phyloP scores from a whole-genome alignment of 805 yeast genomes.

The Saccharomycopsis fermentans region DNA sequence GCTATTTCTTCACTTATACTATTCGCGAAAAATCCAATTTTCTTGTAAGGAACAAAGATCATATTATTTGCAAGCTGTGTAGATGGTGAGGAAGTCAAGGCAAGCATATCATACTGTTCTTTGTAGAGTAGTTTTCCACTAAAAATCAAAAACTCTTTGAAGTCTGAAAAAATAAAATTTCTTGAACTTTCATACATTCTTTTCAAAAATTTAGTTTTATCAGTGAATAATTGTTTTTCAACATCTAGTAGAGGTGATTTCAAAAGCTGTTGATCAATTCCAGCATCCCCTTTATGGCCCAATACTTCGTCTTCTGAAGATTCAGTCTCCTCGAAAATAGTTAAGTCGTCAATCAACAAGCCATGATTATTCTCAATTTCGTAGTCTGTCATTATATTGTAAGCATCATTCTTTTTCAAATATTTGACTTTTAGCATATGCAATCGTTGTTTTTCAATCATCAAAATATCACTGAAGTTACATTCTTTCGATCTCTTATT shows the following conservation, averaged over 20 bases:
- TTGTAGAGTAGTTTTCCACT: conserved; percentile 13
- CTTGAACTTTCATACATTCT: conserved; percentile 8
- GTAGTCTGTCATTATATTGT: conserved; percentile 8
- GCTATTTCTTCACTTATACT: not conserved
- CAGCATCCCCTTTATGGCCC: not conserved
- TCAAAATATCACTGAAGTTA: conserved; percentile 5
- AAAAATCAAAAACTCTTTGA: conserved; percentile 9
- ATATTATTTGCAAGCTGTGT: conserved; percentile 13
- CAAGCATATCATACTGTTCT: conserved; percentile 15
- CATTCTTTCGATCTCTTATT: not conserved
- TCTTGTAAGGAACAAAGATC: conserved; percentile 17
- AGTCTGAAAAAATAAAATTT: conserved; percentile 12
- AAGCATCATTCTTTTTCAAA: conserved; percentile 13
- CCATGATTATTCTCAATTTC: conserved; percentile 13
- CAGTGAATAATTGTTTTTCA: conserved; percentile 10
- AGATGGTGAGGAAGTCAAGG: conserved; percentile 9
- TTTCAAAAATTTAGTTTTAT: conserved; percentile 12
- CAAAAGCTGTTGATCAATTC: not conserved
- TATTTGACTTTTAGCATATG: not conserved
- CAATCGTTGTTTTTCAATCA: conserved; percentile 6
- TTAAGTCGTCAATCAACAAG: conserved; percentile 13
- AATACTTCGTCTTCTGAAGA: not conserved
- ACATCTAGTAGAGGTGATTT: conserved; percentile 13
- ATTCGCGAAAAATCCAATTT: conserved; percentile 3
- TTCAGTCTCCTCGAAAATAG: conserved; percentile 2